Evolutionary conservation across 495 filamentous ascomycete species (phyloP).

Genomic region (Bryoglossum gracile): DNA sequence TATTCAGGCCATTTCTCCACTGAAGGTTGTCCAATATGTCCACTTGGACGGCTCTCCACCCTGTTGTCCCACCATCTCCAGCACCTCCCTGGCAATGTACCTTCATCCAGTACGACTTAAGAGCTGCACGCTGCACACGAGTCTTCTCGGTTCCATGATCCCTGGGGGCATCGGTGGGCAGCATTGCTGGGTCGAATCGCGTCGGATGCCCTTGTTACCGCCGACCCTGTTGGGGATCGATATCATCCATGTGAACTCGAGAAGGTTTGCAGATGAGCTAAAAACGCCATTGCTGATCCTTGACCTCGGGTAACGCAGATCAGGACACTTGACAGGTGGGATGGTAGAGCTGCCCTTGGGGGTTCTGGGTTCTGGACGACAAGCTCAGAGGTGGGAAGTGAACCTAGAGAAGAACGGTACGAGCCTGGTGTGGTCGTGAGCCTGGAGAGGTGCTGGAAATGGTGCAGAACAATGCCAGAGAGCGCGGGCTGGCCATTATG

Average conservation of each 20-base stretch:
- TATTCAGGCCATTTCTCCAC: no score
- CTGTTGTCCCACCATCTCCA: background rate
- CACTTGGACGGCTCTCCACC: background rate
- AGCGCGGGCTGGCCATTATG: background rate
- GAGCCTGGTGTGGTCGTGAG: no score
- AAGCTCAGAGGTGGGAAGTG: no score
- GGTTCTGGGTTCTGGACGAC: no score
- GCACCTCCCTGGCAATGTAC: no score
- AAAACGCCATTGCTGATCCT: constrained; percentile 23
- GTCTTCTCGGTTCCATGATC: constrained; percentile 20
- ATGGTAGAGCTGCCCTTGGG: no score
- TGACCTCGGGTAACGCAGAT: constrained; percentile 25
- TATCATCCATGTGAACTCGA: constrained; percentile 15
- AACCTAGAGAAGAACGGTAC: no score
- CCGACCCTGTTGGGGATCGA: constrained; percentile 7
- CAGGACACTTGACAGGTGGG: constrained; percentile 22
- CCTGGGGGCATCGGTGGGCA: constrained; percentile 15
- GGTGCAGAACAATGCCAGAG: background rate
- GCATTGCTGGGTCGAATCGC: constrained; percentile 14
- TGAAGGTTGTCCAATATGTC: background rate
- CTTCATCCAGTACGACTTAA: no score
- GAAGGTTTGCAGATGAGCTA: constrained; percentile 20
- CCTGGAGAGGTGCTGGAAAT: no score
- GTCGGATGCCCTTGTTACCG: constrained; percentile 15
- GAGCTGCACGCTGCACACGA: constrained; percentile 6